phyloP scores from a whole-genome alignment of 208 protist species.

The Dictyostelium gargantuum region DNA sequence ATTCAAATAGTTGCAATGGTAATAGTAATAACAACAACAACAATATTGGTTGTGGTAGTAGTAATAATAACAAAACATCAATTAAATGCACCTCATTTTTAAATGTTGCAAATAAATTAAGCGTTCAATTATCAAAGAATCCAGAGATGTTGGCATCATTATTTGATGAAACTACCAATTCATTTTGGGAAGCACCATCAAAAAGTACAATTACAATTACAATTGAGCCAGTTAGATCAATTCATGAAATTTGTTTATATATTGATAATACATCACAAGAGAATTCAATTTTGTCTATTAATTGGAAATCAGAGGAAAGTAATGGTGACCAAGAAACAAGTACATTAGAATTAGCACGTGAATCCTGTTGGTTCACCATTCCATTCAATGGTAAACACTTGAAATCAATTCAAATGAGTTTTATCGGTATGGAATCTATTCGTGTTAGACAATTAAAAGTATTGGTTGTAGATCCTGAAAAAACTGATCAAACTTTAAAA shows the following conservation, averaged over 20 bases:
- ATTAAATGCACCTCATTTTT: neutral
- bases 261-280: slow-evolving; percentile 5
- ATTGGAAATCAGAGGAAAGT: neutral
- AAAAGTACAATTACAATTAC: neutral
- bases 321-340: neutral
- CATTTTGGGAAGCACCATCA: slow-evolving; percentile 33
- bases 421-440: neutral
- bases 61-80: neutral
- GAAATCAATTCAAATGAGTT: neutral
- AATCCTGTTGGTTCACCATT: neutral
- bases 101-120: slow-evolving; percentile 50
- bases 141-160: slow-evolving; percentile 42
- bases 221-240: neutral
- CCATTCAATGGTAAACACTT: neutral
- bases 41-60: neutral
- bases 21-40: neutral
- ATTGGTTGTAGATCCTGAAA: neutral
- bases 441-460: slow-evolving; percentile 12
- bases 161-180: slow-evolving; percentile 38
- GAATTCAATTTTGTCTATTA: neutral
- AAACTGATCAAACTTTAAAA: neutral
- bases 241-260: neutral
- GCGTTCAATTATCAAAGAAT: slow-evolving; percentile 14
- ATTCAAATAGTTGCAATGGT: neutral
- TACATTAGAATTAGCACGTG: neutral